phyloP scores from a whole-genome alignment of 768 basidiomycete species.

The Lentinula edodes region DNA sequence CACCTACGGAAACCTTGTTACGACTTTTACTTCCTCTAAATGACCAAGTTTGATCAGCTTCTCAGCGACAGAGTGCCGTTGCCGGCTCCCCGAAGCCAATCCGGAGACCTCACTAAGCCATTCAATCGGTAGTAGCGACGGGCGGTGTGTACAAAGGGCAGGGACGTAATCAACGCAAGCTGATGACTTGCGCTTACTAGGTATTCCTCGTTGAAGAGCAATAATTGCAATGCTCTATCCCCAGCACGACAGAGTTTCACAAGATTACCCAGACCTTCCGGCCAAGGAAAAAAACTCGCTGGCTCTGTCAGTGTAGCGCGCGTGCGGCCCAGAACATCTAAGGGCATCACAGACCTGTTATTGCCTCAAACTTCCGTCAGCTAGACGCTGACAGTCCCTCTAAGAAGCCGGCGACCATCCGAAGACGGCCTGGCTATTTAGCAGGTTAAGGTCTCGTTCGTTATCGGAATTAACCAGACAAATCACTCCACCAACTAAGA shows the following conservation, averaged over 20 bases:
- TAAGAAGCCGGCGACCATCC: conserved; percentile 59
- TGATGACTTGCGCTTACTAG: conserved; percentile 87
- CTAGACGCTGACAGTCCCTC: too few relatives aligned
- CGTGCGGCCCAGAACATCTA: too few relatives aligned
- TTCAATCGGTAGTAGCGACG: conserved; percentile 90
- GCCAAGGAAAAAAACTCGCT: conserved; percentile 48
- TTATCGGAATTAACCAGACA: conserved; percentile 97
- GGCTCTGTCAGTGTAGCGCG: too few relatives aligned
- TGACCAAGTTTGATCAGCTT: too few relatives aligned
- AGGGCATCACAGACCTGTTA: too few relatives aligned
- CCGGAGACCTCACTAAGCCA: conserved; percentile 85
- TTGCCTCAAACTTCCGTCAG: too few relatives aligned
- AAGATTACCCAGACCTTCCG: conserved; percentile 72
- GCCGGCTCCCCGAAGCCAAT: conserved; percentile 64
- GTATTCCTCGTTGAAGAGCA: conserved; percentile 90
- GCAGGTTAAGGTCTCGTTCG: conserved; percentile 92
- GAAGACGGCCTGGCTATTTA: conserved; percentile 81
- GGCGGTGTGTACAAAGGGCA: conserved; percentile 90
- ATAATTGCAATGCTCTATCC: conserved; percentile 91
- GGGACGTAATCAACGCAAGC: conserved; percentile 87
- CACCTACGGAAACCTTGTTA: too few relatives aligned
- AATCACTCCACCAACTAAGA: conserved; percentile 92
- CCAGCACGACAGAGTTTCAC: conserved; percentile 78
- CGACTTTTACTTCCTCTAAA: too few relatives aligned
- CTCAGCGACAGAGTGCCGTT: conserved; percentile 36